A percentile compares a stretch with the other conserved stretches of the same genome.
Evolutionary conservation across 148 eudicot genomes (phyloP).

Genomic region (Chenopodium suecicum): DNA sequence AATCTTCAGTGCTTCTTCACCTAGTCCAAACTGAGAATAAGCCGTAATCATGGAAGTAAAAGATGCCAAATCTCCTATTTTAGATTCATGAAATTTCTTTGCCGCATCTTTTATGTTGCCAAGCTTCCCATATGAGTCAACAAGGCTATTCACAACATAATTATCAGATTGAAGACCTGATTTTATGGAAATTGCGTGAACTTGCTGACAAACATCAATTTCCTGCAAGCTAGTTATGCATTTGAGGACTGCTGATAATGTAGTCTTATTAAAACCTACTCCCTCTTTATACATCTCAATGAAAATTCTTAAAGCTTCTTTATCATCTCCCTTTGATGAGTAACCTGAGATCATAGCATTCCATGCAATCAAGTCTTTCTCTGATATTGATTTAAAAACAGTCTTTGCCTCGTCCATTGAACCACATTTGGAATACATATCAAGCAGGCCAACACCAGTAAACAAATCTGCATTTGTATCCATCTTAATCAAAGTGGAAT

Average conservation of each 20-base stretch:
- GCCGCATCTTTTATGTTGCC: slow-evolving; percentile 40
- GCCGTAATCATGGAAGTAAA: slow-evolving; percentile 67
- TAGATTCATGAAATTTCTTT: slow-evolving; percentile 47
- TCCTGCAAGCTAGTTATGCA: slow-evolving; percentile 48
- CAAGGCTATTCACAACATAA: slow-evolving; percentile 57
- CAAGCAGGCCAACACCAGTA: slow-evolving; percentile 58
- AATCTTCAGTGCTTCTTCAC: slow-evolving; percentile 69
- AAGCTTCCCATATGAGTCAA: slow-evolving; percentile 68
- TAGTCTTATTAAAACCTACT: slow-evolving; percentile 54
- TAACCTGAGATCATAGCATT: slow-evolving; percentile 68
- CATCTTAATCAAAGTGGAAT: slow-evolving; percentile 55
- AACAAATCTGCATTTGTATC: slow-evolving; percentile 49
- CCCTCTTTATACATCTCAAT: slow-evolving; percentile 41
- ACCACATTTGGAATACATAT: slow-evolving; percentile 69
- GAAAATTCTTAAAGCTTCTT: slow-evolving; percentile 47
- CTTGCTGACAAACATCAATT: slow-evolving; percentile 36
- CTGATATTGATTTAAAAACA: slow-evolving; percentile 44
- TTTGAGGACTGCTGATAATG: slow-evolving; percentile 57
- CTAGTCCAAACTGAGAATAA: slow-evolving; percentile 68
- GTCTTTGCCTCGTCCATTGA: slow-evolving; percentile 50
- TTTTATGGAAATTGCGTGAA: slow-evolving; percentile 56
- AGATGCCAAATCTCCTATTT: slow-evolving; percentile 48
- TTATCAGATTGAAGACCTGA: slow-evolving; percentile 49
- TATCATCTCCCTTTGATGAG: slow-evolving; percentile 43
- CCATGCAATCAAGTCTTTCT: slow-evolving; percentile 52